These are phyloP conservation scores for Haplographium delicatum DNA, from an alignment of 495 filamentous ascomycete genomes.

Conservation along the genomic window DNA sequence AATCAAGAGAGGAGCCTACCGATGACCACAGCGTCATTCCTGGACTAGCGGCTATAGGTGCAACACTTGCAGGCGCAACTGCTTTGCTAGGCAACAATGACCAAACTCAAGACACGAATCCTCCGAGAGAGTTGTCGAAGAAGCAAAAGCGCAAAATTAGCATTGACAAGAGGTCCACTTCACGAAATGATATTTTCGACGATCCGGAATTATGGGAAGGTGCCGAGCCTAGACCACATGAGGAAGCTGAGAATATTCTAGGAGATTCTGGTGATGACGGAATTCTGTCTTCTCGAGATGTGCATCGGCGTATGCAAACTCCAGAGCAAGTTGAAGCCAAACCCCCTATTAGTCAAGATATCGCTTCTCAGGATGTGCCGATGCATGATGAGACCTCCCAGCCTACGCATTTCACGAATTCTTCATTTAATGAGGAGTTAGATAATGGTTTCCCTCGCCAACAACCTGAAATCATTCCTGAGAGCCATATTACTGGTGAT, in stretches of 20 bases:
- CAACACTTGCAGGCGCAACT: conserved; percentile 26
- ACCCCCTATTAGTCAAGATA: too few relatives aligned
- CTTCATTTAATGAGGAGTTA: too few relatives aligned
- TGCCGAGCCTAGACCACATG: conserved; percentile 34
- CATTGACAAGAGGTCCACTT: conserved; percentile 28
- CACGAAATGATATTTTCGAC: conserved; percentile 38
- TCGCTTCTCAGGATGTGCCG: too few relatives aligned
- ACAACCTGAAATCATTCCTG: too few relatives aligned
- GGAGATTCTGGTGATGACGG: conserved; percentile 20
- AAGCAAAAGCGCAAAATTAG: conserved; percentile 26
- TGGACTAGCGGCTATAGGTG: conserved; percentile 11
- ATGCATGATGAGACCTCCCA: too few relatives aligned
- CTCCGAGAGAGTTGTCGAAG: conserved; percentile 23
- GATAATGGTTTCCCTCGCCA: too few relatives aligned
- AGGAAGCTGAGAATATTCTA: conserved; percentile 16
- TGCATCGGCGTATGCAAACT: neutral
- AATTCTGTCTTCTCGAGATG: conserved; percentile 16
- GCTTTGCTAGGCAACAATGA: conserved; percentile 27
- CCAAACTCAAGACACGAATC: conserved; percentile 6
- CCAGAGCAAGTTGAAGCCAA: neutral
- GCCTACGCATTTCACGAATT: too few relatives aligned
- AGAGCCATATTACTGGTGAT: too few relatives aligned
- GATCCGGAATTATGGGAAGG: conserved; percentile 49
- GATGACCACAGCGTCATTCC: conserved; percentile 7
- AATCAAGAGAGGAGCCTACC: conserved; percentile 1